Percentiles rank a stretch among this genome's conserved stretches.
These are phyloP conservation scores for Diaporthe velutina DNA, from an alignment of 2,329 filamentous ascomycete species.

Conservation along the genomic window DNA sequence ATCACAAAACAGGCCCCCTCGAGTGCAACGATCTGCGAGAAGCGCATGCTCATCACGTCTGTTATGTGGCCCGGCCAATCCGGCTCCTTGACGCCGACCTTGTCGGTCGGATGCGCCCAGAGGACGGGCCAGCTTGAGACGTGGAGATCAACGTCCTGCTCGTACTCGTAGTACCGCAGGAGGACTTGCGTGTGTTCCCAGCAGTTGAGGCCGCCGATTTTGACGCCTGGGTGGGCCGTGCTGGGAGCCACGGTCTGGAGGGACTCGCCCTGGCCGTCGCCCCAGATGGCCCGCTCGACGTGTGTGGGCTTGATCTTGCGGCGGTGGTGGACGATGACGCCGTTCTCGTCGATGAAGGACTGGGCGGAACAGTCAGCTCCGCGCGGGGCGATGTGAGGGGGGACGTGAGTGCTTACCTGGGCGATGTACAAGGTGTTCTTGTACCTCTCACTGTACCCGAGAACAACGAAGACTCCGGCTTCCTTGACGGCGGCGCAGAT, in stretches of 20 bases:
- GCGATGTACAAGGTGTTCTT: conserved; percentile 59
- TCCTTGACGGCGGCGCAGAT: conserved; percentile 60
- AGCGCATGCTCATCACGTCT: conserved; percentile 38
- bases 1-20: conserved; percentile 45
- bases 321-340: conserved; percentile 59
- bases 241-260: conserved; percentile 64
- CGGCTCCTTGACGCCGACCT: not conserved
- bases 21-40: conserved; percentile 44
- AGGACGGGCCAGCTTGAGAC: conserved; percentile 45
- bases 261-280: conserved; percentile 69
- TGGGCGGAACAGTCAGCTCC: not conserved
- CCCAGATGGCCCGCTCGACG: conserved; percentile 62
- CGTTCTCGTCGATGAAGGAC: conserved; percentile 44
- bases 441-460: conserved; percentile 62
- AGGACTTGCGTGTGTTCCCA: conserved; percentile 70
- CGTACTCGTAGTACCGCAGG: conserved; percentile 49
- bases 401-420: conserved; percentile 45
- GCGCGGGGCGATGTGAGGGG: too few relatives aligned
- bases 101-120: conserved; percentile 40
- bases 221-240: conserved; percentile 54
- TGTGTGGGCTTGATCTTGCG: conserved; percentile 66
- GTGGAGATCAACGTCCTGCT: conserved; percentile 45
- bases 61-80: conserved; percentile 44
- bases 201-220: conserved; percentile 67
- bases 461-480: conserved; percentile 58